Conservation (phyloP, 2,329 filamentous ascomycete genomes). For the Lachnellula subtilissima region DNA sequence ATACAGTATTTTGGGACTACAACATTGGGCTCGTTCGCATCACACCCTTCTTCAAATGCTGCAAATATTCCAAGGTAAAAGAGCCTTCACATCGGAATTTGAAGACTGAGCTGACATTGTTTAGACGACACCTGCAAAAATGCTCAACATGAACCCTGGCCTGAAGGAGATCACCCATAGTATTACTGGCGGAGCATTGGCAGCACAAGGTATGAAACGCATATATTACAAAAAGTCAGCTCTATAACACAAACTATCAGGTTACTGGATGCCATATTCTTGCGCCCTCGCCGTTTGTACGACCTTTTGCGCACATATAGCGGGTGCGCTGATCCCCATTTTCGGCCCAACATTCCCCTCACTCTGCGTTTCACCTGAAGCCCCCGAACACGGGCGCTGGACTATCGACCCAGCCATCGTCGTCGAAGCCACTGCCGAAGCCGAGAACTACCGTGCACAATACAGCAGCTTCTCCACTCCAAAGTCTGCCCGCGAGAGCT, state of each 20-base stretch:
- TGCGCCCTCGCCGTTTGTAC: slow-evolving; percentile 83
- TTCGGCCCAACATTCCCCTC: slow-evolving; percentile 80
- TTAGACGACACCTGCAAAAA: slow-evolving; percentile 84
- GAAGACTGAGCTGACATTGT: slow-evolving; percentile 14
- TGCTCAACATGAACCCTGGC: slow-evolving; percentile 71
- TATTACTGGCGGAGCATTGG: slow-evolving; percentile 87
- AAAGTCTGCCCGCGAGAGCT: slow-evolving; percentile 24
- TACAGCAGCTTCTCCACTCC: slow-evolving; percentile 20
- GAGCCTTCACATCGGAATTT: not conserved
- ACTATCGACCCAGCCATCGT: slow-evolving; percentile 57
- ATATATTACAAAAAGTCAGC: slow-evolving; percentile 4
- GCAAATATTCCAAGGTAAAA: slow-evolving; percentile 77
- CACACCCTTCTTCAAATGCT: slow-evolving; percentile 91
- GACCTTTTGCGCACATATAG: slow-evolving; percentile 83
- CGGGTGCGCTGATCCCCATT: slow-evolving; percentile 80
- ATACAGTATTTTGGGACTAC: slow-evolving; percentile 94
- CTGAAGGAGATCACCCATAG: slow-evolving; percentile 87
- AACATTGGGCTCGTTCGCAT: slow-evolving; percentile 90
- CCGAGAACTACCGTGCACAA: slow-evolving; percentile 38
- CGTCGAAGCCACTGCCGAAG: slow-evolving; percentile 45
- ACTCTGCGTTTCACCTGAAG: slow-evolving; percentile 61
- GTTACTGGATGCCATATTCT: slow-evolving; percentile 93
- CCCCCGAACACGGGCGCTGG: slow-evolving; percentile 63
- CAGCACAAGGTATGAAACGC: slow-evolving; percentile 68
- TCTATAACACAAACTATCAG: slow-evolving; percentile 42